Evolutionary conservation across 2,329 filamentous ascomycete species (phyloP), one percentile per base, ranked within the genome.

Genomic region (Penicillium fuscoglaucum): DNA sequence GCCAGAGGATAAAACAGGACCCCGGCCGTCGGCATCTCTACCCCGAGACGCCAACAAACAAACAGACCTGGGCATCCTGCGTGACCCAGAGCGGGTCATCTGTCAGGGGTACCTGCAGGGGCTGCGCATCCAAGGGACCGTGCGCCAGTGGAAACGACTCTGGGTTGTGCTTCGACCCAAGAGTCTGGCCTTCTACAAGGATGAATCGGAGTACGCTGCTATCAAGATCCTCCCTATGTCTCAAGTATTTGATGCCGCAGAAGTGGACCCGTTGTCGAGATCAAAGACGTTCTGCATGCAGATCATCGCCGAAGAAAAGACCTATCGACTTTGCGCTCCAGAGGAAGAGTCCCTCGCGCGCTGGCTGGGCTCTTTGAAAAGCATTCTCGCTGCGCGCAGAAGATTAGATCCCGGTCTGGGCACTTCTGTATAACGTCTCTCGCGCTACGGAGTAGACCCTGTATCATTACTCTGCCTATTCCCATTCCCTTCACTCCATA

Each of bases 121-220:
- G 61, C 84, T 97, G 57, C 91, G 90, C 68, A 90, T 88, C 61
- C 93, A 91, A 69, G 74, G 75, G 47, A 91, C 92, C 9, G 85
- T 99, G 55, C 87, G 90, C 47, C 90, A 96, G 70, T 99, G 95
- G 95, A 97, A 96, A 80, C 89, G 91, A 67, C 83, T 92, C 59
- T 98, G 95, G 95, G 90, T 89, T 13, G 95, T 98, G 0, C 83
- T 99, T 52, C 90, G 95, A 33, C 89, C 91, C 1, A 87, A 89
- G 52, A 92, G 90, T 62, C 80, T 99, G 33, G 90, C 91, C 17
- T 84, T 98, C 28, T 99, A 99, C 82, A 97, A 97, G 75, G 89
- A 96, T 70, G 90, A 96, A 56, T 82, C 87, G 63, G 95, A 99
- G 77, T 98, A 98, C 74, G 88, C 90, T 13, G 91, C 93, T 0